These are phyloP conservation scores for Hyaloscypha bicolor DNA, from an alignment of 495 filamentous ascomycete genomes.

Conservation along the genomic window DNA sequence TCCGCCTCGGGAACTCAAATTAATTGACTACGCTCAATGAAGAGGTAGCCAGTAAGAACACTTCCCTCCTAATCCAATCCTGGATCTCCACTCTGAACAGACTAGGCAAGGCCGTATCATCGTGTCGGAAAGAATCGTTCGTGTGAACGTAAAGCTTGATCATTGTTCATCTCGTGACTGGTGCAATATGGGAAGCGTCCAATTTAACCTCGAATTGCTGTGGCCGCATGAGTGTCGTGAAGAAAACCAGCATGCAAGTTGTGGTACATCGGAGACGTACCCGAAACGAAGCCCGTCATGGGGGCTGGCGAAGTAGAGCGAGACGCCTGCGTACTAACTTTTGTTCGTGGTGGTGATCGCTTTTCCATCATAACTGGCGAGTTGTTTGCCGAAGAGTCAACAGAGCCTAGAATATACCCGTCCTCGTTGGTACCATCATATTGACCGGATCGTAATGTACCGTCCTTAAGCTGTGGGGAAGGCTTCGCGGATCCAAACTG, in stretches of 20 bases:
- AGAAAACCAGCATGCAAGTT: conserved; percentile 32
- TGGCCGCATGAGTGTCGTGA: conserved; percentile 35
- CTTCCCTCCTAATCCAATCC: conserved; percentile 1
- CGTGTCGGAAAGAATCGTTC: conserved; percentile 18
- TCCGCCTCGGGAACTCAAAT: not conserved
- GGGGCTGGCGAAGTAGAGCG: conserved; percentile 35
- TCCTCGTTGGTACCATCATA: conserved; percentile 33
- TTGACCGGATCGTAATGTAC: conserved; percentile 31
- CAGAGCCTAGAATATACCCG: conserved; percentile 30
- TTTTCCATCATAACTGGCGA: conserved; percentile 32
- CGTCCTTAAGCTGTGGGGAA: conserved; percentile 34
- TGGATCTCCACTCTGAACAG: conserved; percentile 6
- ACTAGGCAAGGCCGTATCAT: conserved; percentile 15
- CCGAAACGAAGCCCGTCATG: conserved; percentile 35
- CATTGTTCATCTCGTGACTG: conserved; percentile 8
- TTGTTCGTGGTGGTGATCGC: conserved; percentile 26
- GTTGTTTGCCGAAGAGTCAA: conserved; percentile 19
- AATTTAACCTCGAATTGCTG: conserved; percentile 35
- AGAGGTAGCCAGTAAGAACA: conserved; percentile 28
- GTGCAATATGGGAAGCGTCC: not conserved
- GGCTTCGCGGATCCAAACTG: conserved; percentile 36
- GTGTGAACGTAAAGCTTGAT: not conserved
- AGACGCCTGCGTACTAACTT: conserved; percentile 16
- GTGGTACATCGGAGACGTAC: conserved; percentile 38
- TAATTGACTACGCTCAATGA: conserved; percentile 31